Evolutionary conservation across 2,329 filamentous ascomycete genomes (phyloP).

Genomic region (Venturia oleaginea): DNA sequence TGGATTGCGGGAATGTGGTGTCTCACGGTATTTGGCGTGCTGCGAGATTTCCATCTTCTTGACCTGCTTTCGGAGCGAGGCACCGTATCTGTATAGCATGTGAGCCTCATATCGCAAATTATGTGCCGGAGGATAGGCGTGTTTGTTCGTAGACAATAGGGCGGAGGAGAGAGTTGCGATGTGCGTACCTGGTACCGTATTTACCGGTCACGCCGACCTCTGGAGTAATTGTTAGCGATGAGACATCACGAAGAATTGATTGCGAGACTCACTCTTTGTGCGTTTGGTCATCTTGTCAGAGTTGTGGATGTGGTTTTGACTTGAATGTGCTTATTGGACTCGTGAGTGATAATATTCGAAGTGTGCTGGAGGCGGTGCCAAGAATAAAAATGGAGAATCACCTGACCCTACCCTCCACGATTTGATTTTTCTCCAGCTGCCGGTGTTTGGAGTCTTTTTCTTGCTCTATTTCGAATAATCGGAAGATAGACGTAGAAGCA

Average conservation of each 20-base stretch:
- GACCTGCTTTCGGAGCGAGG: conserved; percentile 96
- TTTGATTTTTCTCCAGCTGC: too few species aligned
- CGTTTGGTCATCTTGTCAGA: conserved; percentile 79
- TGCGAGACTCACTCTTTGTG: conserved; percentile 58
- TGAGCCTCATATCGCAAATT: background rate
- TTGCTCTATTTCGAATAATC: too few species aligned
- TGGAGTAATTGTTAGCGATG: conserved; percentile 26
- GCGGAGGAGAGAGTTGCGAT: conserved; percentile 8
- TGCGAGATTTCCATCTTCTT: conserved; percentile 99
- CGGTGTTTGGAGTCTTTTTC: too few species aligned
- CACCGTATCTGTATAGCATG: conserved; percentile 66
- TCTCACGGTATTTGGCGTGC: conserved; percentile 73
- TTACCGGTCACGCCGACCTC: conserved; percentile 98
- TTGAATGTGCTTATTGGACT: background rate
- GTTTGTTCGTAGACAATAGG: background rate
- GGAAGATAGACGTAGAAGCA: too few species aligned
- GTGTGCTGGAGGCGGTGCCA: background rate
- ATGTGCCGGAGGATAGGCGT: background rate
- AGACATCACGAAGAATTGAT: conserved; percentile 9
- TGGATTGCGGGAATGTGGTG: background rate
- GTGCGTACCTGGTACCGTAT: conserved; percentile 85
- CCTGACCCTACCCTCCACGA: background rate
- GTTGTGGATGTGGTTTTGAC: background rate
- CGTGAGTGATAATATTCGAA: background rate
- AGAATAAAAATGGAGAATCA: background rate